Conservation (phyloP, 257 asterid genomes). For the Anisodus acutangulus region DNA sequence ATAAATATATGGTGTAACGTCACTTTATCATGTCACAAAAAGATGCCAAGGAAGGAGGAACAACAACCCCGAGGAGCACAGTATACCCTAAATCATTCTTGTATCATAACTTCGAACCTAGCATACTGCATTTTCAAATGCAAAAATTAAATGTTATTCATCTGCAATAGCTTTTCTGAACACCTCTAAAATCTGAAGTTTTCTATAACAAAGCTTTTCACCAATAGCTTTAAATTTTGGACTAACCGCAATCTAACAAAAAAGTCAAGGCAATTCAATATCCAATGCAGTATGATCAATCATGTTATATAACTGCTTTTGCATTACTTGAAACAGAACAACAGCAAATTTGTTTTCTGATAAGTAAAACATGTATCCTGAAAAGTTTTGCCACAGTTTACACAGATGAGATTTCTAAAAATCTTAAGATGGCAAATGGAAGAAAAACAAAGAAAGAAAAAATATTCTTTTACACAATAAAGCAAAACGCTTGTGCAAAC, state of each 20-base stretch:
- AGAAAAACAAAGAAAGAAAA: too few species aligned
- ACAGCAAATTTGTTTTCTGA: too few species aligned
- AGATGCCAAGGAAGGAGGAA: background rate
- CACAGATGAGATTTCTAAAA: too few species aligned
- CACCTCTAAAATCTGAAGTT: background rate
- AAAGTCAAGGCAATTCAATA: background rate
- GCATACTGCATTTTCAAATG: background rate
- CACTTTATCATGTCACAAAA: background rate
- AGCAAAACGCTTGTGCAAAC: too few species aligned
- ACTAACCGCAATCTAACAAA: background rate
- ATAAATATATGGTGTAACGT: background rate
- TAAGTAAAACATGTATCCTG: too few species aligned
- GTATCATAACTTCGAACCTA: background rate
- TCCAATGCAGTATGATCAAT: background rate
- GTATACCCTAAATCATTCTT: background rate
- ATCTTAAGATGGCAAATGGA: too few species aligned
- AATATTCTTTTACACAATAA: too few species aligned
- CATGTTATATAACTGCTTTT: too few species aligned
- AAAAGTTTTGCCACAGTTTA: too few species aligned
- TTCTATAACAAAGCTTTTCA: background rate
- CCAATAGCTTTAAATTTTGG: background rate
- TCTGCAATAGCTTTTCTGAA: background rate
- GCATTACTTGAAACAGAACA: too few species aligned
- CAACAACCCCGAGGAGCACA: background rate
- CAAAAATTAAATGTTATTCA: background rate